Evolutionary conservation across 495 filamentous ascomycete genomes (phyloP), one percentile per base, ranked within the genome.

Genomic region (Massariosphaeria phaeospora): DNA sequence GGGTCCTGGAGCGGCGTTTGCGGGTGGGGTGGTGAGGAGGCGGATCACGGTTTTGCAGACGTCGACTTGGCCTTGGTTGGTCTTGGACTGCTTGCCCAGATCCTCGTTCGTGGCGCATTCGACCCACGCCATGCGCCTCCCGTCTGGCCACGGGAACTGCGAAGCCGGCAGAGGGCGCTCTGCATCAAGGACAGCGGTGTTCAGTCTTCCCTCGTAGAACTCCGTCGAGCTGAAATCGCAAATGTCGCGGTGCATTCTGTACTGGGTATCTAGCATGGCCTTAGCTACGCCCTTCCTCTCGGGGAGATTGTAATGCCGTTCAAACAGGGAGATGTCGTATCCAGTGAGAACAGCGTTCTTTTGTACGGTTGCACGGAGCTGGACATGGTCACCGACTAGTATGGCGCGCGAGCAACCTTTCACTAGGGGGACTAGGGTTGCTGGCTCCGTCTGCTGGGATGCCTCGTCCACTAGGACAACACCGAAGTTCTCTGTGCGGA

Each of bases 301-400:
- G 31, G 52, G 1, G 41, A 46, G 33, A 17, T 68, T 48, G 53
- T 75, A 77, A n/a, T 76, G 55, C 30, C 74, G 62, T 55, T 79
- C 75, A 60, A 79, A 79, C 2, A 79, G 64, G 2, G 74, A 77
- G 40, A 77, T 61, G 49, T 78, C 74, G 38, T 69, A 76, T n/a
- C 64, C 67, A 20, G 70, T 52, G 3, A 66, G 47, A 3, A 64
- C 49, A 3, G 71, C 68, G 42, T 73, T 59, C 31, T 69, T 55
- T 40, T 70, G 66, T 11, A 77, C 72, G 0, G 75, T 78, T 1
- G 76, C 74, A 20, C 74, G 66, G 5, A 79, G 73, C 48, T 79
- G 76, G 7, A 78, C 74, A 53, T 79, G 76, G 49, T 79, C 76
- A 7, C 76, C 76, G 2, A 78, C 76, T 1, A 79, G 65, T 24